Base-by-base conservation (phyloP, 176 grass and related monocot species). In the Triticum turgidum region DNA sequence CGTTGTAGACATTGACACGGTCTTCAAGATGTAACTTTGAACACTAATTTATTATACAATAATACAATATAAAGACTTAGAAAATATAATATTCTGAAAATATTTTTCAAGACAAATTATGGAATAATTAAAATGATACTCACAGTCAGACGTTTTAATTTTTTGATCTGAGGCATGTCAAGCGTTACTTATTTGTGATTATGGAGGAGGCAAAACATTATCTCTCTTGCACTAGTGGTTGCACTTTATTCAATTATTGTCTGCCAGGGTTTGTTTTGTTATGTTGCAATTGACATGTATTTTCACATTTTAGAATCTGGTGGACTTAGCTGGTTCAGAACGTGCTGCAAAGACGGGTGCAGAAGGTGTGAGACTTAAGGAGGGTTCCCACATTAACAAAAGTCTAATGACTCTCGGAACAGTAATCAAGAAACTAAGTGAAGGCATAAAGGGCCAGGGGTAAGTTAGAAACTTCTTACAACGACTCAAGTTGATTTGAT, bases 341-440 rank as follows among this genome's bases (percentile, higher is more conserved):
- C 93, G 96, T 68, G 93, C 92, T 69, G 93, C 91, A n/a, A 98
- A 98, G 89, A 98, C 93, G 22, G 96, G 96, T 44, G 96, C 96
- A 37, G 96, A 98, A 88, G 96, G 96, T 51, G 78, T 95, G 88
- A 90, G 96, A 59, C 86, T 98, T 68, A 98, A 95, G 84, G 96
- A 98, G 86, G 96, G 96, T 80, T 98, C 96, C 78, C 96, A 98
- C 79, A 98, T 98, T 86, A 98, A 98, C 79, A 95, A 92, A 93
- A 98, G 96, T 73, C 88, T 98, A 84, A 86, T 98, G 90, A 95
- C 88, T 54, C 91, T 98, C 3, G 96, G 96, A 70, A 98, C 90
- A 6, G 96, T 95, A 47, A 98, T 98, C 73, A 92, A 98, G 58
- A 98, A 98, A 85, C 70, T 98, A 85, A 98, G 96, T 22, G 96